Conservation (phyloP, 2,329 filamentous ascomycete species). For the Scedosporium minutisporum region DNA sequence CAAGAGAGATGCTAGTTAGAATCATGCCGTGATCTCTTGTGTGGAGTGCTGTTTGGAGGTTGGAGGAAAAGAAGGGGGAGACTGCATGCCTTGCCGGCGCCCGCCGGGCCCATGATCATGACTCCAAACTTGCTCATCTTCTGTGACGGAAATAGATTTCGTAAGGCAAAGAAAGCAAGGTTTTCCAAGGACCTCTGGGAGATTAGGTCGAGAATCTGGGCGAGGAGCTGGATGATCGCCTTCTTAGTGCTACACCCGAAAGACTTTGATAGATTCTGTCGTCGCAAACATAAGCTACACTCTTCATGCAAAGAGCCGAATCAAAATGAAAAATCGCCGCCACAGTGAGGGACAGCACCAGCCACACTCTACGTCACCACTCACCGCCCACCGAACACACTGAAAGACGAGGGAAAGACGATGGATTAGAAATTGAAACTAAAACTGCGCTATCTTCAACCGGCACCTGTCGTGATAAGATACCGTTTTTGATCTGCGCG, state of each 20-base stretch:
- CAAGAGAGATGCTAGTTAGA: not conserved
- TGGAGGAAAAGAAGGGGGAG: not conserved
- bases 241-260: too few species aligned
- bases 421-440: too few species aligned
- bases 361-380: not conserved
- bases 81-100: slow-evolving; percentile 69
- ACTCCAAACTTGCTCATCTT: slow-evolving; percentile 87
- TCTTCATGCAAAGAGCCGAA: not conserved
- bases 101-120: slow-evolving; percentile 92
- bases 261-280: too few species aligned
- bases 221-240: too few species aligned
- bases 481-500: too few species aligned
- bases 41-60: not conserved
- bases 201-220: not conserved
- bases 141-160: not conserved
- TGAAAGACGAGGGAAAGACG: too few species aligned
- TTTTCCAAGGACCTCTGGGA: not conserved
- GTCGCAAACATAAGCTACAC: not conserved
- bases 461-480: too few species aligned
- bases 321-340: not conserved
- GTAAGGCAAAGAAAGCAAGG: not conserved
- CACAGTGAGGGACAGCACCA: not conserved
- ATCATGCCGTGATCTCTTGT: not conserved
- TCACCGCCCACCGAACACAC: not conserved
- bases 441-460: too few species aligned